A percentile compares a stretch with the other conserved stretches of the same genome.
These are phyloP conservation scores for Trichoderma virens DNA, from an alignment of 495 filamentous ascomycete species.

Conservation along the genomic window DNA sequence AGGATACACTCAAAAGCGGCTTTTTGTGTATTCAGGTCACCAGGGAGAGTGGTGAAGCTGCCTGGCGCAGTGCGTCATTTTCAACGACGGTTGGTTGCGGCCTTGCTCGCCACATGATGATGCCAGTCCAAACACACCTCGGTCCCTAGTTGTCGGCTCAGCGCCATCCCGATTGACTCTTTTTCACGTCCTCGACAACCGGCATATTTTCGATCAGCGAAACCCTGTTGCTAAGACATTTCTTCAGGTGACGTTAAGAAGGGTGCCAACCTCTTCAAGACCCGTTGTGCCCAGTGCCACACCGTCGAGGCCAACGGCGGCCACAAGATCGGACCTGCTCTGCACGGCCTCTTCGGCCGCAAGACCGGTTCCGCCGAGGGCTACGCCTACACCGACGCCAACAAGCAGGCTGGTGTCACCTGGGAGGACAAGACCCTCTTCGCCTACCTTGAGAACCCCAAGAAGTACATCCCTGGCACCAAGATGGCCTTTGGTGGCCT, in stretches of 20 bases:
- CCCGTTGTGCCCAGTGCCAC: constrained; percentile 97
- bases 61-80: constrained; percentile 4
- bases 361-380: constrained; percentile 86
- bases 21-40: neutral
- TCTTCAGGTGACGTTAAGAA: constrained; percentile 82
- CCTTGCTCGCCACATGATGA: neutral
- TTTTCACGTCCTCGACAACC: neutral
- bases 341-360: constrained; percentile 96
- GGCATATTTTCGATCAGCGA: neutral
- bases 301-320: constrained; percentile 76
- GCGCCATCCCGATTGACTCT: neutral
- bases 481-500: constrained; percentile 99
- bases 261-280: constrained; percentile 99
- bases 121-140: neutral
- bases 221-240: constrained; percentile 26
- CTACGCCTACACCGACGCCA: constrained; percentile 98
- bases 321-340: constrained; percentile 97
- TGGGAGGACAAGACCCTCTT: constrained; percentile 82
- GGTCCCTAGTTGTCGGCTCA: neutral
- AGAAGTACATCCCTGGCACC: constrained; percentile 85
- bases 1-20: no score
- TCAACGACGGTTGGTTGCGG: neutral
- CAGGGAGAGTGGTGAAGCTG: neutral
- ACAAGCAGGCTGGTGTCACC: constrained; percentile 88
- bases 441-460: constrained; percentile 51